Percentiles rank a stretch among this genome's conserved stretches.
phyloP scores from a whole-genome alignment of 768 basidiomycete genomes.

The Termitomyces bulborhizus region DNA sequence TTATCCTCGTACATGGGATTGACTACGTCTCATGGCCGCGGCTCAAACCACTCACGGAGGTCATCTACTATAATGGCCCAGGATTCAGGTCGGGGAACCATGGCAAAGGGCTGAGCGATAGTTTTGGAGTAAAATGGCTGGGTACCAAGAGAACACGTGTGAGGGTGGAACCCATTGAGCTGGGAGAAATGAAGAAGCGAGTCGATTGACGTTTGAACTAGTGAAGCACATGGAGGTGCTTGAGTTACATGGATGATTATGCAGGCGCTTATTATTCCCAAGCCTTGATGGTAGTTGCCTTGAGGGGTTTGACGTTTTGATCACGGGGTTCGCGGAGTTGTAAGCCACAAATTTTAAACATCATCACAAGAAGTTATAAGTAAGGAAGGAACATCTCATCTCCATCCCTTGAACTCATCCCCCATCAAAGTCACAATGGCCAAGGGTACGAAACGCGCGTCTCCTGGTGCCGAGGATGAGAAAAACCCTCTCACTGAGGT shows the following conservation, averaged over 20 bases:
- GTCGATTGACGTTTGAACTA: slow-evolving; percentile 42
- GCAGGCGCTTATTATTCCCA: not conserved
- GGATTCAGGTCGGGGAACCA: slow-evolving; percentile 74
- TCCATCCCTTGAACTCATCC: slow-evolving; percentile 12
- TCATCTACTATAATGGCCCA: slow-evolving; percentile 84
- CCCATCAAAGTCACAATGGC: slow-evolving; percentile 23
- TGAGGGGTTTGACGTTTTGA: not conserved
- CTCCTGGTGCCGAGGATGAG: slow-evolving; percentile 72
- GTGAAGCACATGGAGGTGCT: not conserved
- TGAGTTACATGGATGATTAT: not conserved
- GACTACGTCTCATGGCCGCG: slow-evolving; percentile 96
- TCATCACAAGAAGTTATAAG: not conserved
- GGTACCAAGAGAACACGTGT: slow-evolving; percentile 30
- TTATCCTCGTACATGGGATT: slow-evolving; percentile 82
- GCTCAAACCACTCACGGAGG: slow-evolving; percentile 75
- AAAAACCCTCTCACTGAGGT: slow-evolving; percentile 63
- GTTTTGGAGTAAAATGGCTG: slow-evolving; percentile 25
- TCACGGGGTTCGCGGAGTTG: slow-evolving; percentile 22
- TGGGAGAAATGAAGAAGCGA: slow-evolving; percentile 72
- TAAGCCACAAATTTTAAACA: slow-evolving; percentile 21
- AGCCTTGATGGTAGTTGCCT: not conserved
- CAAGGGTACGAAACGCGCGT: slow-evolving; percentile 66
- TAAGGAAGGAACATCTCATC: slow-evolving; percentile 7
- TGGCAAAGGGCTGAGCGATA: slow-evolving; percentile 60
- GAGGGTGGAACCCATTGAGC: slow-evolving; percentile 68